Evolutionary conservation across 164 flowering plant species (phyloP).

Genomic region (Magnolia kwangsiensis): DNA sequence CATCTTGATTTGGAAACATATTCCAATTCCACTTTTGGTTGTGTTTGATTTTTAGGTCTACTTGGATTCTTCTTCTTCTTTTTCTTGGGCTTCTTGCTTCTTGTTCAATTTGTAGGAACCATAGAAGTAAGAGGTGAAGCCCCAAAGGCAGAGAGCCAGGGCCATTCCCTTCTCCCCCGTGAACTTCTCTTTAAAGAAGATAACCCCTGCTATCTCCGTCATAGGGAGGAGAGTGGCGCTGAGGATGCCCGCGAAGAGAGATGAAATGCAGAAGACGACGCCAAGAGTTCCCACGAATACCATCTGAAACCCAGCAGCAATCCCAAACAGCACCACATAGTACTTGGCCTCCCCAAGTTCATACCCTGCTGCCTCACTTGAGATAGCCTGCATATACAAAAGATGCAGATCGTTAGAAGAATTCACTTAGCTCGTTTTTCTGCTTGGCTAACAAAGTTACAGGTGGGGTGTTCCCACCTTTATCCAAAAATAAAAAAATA

Average conservation of each 20-base stretch:
- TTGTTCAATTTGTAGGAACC: background rate
- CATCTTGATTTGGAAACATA: too few species aligned
- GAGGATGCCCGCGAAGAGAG: conserved; percentile 9
- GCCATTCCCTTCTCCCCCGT: conserved; percentile 16
- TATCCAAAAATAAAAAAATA: too few species aligned
- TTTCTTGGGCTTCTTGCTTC: background rate
- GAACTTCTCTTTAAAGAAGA: conserved; percentile 11
- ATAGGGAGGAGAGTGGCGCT: conserved; percentile 6
- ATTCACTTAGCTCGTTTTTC: background rate
- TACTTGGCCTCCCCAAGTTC: background rate
- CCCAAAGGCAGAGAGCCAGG: conserved; percentile 13
- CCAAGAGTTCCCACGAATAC: background rate
- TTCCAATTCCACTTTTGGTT: too few species aligned
- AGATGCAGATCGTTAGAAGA: background rate
- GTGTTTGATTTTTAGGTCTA: too few species aligned
- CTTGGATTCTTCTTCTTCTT: background rate
- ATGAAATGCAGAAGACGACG: background rate
- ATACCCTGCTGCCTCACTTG: background rate
- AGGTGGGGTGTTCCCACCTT: too few species aligned
- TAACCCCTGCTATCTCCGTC: conserved; percentile 4
- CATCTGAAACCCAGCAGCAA: background rate
- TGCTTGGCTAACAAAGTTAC: too few species aligned
- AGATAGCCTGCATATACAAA: background rate
- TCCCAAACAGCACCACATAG: background rate
- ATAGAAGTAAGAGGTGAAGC: conserved; percentile 13